phyloP scores from a whole-genome alignment of 129 eudicot genomes.

The Flaveria trinervia region DNA sequence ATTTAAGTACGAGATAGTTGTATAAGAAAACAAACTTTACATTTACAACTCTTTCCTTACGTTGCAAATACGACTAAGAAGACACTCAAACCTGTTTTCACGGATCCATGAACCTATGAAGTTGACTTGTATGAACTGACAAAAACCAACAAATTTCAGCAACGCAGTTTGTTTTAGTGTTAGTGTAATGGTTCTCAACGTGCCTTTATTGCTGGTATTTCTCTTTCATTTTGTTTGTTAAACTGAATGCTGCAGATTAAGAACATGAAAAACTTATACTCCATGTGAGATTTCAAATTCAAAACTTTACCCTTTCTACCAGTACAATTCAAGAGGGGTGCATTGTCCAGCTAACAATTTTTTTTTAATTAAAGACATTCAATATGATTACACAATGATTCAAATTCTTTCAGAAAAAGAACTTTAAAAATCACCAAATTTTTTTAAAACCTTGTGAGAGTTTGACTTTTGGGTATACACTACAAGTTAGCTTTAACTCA shows the following conservation, averaged over 20 bases:
- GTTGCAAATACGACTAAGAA: background rate
- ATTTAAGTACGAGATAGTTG: background rate
- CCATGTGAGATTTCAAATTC: background rate
- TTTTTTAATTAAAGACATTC: background rate
- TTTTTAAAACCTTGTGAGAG: background rate
- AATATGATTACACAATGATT: background rate
- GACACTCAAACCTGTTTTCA: background rate
- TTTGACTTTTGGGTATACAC: background rate
- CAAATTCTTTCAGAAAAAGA: background rate
- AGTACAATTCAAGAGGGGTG: background rate
- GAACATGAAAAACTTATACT: constrained; percentile 1
- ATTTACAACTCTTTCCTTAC: background rate
- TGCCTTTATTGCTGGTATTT: background rate
- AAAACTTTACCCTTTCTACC: background rate
- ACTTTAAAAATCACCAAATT: background rate
- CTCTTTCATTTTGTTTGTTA: background rate
- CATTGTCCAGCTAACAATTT: background rate
- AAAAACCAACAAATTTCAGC: background rate
- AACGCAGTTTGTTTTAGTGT: background rate
- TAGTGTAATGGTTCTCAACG: background rate
- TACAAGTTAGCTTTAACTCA: background rate
- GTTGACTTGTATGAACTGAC: background rate
- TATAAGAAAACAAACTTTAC: background rate
- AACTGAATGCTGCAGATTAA: background rate
- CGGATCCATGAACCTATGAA: background rate